Base-by-base conservation (phyloP, 2,329 filamentous ascomycete genomes). In the Chrysoporthe puriensis region DNA sequence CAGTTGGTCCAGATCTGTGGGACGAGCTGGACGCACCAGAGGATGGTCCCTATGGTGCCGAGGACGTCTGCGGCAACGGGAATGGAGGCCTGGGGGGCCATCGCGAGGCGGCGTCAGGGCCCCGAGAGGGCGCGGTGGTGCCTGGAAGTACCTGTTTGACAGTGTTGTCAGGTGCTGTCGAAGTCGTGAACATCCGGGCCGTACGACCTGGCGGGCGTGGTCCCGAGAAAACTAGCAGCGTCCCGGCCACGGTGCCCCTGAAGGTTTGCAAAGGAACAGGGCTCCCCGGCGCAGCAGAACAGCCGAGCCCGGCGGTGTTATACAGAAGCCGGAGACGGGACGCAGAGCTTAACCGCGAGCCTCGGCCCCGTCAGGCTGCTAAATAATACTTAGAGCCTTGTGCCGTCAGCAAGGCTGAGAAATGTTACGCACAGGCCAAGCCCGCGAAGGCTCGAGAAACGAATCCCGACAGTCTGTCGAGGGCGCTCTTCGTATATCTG, bases 1-100 rank as follows among this genome's bases (percentile, higher is more conserved):
- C 85, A 90, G 74, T 89, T 90, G 68, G 85, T 82, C 84, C 85
- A 89, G 78, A 90, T 88, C 70, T 78, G 75, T 6, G 76, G 74
- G 32, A 76, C 62, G 3, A 80, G 75, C 67, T 82, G 80, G 16
- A 82, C 70, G 69, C 79, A 81, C 80, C 80, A 82, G 3, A 81
- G 71, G 7, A 77, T 72, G 3, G 76, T 77, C 34, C 76, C 76
- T 62, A 78, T 77, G 2, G 76, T 77, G 34, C 69, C 67, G 5
- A 69, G 67, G 52, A 70, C 69, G 26, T 62, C 66, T 18, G 69
- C 64, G 18, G 69, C 61, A n/a, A 69, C 64, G 46, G 67, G 66
- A 26, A 64, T 69, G 46, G 66, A 57, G 56, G 57, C 40, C 42
- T 69, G 67, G 2, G 67, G 69, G 18, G 67, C 67, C 67, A 70